Percentiles rank a stretch among this genome's conserved stretches.
Evolutionary conservation across 2,329 filamentous ascomycete genomes (phyloP).

Genomic region (Chaetomium sp.): DNA sequence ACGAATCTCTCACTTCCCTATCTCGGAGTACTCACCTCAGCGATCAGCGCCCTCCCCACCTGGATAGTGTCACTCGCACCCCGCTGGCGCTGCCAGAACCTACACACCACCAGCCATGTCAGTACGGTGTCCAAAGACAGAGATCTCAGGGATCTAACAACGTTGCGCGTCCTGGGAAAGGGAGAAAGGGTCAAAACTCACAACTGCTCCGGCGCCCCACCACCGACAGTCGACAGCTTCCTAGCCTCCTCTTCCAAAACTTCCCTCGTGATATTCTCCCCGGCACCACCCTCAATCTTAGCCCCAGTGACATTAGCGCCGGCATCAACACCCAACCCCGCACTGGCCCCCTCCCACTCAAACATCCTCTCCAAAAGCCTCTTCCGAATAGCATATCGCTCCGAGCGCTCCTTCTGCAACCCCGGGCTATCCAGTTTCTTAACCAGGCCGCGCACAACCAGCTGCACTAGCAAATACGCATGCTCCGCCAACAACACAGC

Average conservation of each 20-base stretch:
- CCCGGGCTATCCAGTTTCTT: conserved; percentile 79
- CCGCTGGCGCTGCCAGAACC: conserved; percentile 57
- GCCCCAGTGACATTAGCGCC: conserved; percentile 36
- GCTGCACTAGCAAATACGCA: conserved; percentile 72
- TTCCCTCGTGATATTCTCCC: conserved; percentile 58
- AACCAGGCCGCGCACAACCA: conserved; percentile 65
- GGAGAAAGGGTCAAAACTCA: conserved; percentile 8
- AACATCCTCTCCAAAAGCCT: conserved; percentile 69
- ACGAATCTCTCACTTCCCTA: no score
- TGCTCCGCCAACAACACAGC: conserved; percentile 84
- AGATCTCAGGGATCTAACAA: not conserved
- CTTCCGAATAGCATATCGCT: conserved; percentile 75
- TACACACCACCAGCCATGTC: conserved; percentile 21
- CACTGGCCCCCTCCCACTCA: conserved; percentile 44
- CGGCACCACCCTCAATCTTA: conserved; percentile 35
- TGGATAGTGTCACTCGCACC: conserved; percentile 52
- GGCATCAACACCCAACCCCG: conserved; percentile 38
- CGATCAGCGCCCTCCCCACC: conserved; percentile 49
- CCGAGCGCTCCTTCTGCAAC: conserved; percentile 74
- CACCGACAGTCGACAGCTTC: conserved; percentile 41
- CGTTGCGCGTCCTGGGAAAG: not conserved
- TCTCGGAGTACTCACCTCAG: conserved; percentile 30
- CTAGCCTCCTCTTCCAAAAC: conserved; percentile 59
- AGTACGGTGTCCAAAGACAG: not conserved
- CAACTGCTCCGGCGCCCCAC: conserved; percentile 45